Evolutionary conservation across 495 filamentous ascomycete species (phyloP), one percentile per base, ranked within the genome.

Genomic region (Staphylotrichum tortipilum): DNA sequence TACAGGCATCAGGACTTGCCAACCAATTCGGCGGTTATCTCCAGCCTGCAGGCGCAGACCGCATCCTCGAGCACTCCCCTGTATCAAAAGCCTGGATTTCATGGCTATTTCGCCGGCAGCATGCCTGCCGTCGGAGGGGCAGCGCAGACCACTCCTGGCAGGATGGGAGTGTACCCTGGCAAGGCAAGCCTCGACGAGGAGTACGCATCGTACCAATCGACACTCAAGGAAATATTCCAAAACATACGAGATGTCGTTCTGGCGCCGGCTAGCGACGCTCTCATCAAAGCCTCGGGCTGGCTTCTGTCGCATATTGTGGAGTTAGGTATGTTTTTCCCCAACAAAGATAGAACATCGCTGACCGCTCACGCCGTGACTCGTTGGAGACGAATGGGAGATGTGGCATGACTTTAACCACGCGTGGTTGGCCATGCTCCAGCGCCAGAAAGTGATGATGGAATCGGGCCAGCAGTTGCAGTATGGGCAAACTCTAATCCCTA

Each of bases 341-440:
- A n/a, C n/a, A n/a, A n/a, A n/a, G n/a, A n/a, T n/a, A n/a, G n/a
- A n/a, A n/a, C n/a, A n/a, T n/a, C n/a, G n/a, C n/a, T n/a, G n/a
- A n/a, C n/a, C n/a, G n/a, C 66, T 51, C 92, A 98, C 69, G 83
- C 95, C 55, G 78, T 83, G 50, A 67, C 72, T 39, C 69, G n/a
- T n/a, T 86, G 29, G 78, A 90, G 64, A 70, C 29, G 81, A 89
- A 49, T 79, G 87, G 41, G 78, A 82, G 61, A 73, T 97, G 28
- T 98, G 92, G 92, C 82, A 83, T 57, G 85, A 96, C 56, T 95
- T 97, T 72, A 97, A 98, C 64, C 78, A 84, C 44, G 92, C 88
- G 55, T 98, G 92, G 92, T 79, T 97, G 29, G 80, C 85, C 4
- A 69, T 92, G 17, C 82, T 91, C 41, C 88, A 94, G 60, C 84